Evolutionary conservation across 345 rosid genomes (phyloP).

Genomic region (Syzygium aromaticum): DNA sequence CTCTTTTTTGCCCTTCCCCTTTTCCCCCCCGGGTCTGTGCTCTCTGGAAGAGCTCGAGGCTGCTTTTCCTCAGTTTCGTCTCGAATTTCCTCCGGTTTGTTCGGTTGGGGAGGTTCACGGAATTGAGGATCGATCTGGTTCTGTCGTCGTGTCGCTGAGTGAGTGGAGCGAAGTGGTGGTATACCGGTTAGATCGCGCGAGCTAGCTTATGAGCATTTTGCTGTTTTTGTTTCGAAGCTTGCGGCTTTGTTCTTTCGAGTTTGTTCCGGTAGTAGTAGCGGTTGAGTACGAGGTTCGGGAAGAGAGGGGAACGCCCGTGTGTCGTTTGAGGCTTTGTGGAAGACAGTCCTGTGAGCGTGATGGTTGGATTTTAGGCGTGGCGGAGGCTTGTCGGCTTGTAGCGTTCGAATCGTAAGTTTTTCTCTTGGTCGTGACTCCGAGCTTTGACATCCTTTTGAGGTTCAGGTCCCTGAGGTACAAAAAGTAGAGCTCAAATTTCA

Average conservation of each 20-base stretch:
- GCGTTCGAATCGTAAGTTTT: neutral
- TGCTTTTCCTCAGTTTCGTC: too few species aligned
- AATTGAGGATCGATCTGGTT: neutral
- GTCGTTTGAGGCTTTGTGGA: neutral
- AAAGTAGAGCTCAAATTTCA: neutral
- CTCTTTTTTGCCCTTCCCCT: neutral
- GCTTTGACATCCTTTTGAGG: neutral
- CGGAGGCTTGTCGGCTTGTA: neutral
- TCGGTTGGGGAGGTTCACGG: neutral
- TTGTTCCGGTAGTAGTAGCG: neutral
- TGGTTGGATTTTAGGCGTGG: neutral
- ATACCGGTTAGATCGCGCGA: neutral
- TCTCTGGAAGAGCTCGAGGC: neutral
- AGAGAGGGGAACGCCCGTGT: neutral
- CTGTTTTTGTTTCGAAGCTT: neutral
- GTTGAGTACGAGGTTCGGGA: neutral
- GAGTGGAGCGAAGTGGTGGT: neutral
- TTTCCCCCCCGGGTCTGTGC: neutral
- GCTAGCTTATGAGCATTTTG: neutral
- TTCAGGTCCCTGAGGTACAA: neutral
- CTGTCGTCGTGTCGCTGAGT: neutral
- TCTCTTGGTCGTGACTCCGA: neutral
- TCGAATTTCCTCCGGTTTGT: neutral
- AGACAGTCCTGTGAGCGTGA: neutral
- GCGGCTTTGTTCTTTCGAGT: neutral